phyloP scores from a whole-genome alignment of 2,329 filamentous ascomycete species.

The Fusarium temperatum region DNA sequence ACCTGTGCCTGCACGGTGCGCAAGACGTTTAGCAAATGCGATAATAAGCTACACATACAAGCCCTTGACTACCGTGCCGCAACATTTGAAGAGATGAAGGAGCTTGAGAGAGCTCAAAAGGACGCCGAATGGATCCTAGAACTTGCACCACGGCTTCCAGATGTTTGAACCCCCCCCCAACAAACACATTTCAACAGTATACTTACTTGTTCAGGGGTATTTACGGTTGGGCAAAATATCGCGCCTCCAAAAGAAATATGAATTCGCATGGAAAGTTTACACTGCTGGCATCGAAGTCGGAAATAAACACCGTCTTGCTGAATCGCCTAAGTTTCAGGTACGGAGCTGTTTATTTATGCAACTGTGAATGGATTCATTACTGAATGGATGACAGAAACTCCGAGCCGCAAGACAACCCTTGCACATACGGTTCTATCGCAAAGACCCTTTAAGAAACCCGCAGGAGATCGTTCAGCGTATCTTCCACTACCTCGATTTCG shows the following conservation, averaged over 20 bases:
- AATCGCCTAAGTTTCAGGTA: slow-evolving; percentile 48
- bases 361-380: neutral
- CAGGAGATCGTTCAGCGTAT: slow-evolving; percentile 50
- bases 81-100: slow-evolving; percentile 50
- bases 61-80: slow-evolving; percentile 54
- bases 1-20: slow-evolving; percentile 50
- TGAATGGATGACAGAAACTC: slow-evolving; percentile 45
- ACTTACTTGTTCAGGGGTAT: slow-evolving; percentile 49
- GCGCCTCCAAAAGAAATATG: slow-evolving; percentile 49
- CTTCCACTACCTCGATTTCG: slow-evolving; percentile 48
- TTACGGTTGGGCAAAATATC: slow-evolving; percentile 53
- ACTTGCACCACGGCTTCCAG: slow-evolving; percentile 51
- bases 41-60: slow-evolving; percentile 49
- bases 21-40: slow-evolving; percentile 52
- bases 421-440: slow-evolving; percentile 45
- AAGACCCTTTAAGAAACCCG: slow-evolving; percentile 50
- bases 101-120: slow-evolving; percentile 49
- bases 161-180: slow-evolving; percentile 43
- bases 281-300: slow-evolving; percentile 50
- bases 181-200: neutral
- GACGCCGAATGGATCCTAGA: slow-evolving; percentile 57
- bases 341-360: neutral
- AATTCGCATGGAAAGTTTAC: slow-evolving; percentile 53
- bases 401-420: slow-evolving; percentile 47
- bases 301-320: slow-evolving; percentile 38